Base-by-base conservation (phyloP, 768 basidiomycete genomes). In the Leccinum sublutescens region DNA sequence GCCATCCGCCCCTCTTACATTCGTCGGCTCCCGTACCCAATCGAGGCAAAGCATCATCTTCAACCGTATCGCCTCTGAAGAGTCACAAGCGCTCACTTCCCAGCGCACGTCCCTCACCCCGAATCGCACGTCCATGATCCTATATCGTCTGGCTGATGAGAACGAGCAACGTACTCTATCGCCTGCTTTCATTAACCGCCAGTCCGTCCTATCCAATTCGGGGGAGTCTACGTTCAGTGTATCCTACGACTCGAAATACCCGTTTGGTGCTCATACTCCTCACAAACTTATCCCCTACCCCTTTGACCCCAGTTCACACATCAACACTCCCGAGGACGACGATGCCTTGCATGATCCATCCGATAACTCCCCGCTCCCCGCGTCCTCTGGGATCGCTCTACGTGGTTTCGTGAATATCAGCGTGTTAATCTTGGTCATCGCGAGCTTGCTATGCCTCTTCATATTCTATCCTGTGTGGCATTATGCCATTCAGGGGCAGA, bases 401-500 rank as follows among this genome's bases (percentile, higher is more conserved):
- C 82, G 86, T 34, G 86, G 87, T 3, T 54, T 91, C 4, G 61
- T 82, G 60, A 97, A 97, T 75, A 71, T 96, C 53, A 75, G 82
- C 29, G 82, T 91, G 52, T 78, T 98, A 25, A 0, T 87, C 36
- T 1, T 86, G 19, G 79, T 97, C 63, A 75, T 91, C 15, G 23
- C 73, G 27, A 83, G 78, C 5, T 74, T 97, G 59, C 73, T 97
- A 55, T 74, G 74, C 38, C 82, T 97, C 8, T 97, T 96, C 72
- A 84, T 91, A 53, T 84, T 86, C 45, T 95, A 91, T 69, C 95
- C 95, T 3, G 82, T 96, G 64, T 68, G 85, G 64, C 76, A 64
- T 59, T 66, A 54, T 27, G 2, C 45, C 9, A 14, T 60, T 4
- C 43, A 56, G n/a, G 48, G 23, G 1, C 25, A 67, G n/a, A 27